Evolutionary conservation across 2,329 filamentous ascomycete genomes (phyloP), one percentile per base, ranked within the genome.

Genomic region (Stemphylium beticola): DNA sequence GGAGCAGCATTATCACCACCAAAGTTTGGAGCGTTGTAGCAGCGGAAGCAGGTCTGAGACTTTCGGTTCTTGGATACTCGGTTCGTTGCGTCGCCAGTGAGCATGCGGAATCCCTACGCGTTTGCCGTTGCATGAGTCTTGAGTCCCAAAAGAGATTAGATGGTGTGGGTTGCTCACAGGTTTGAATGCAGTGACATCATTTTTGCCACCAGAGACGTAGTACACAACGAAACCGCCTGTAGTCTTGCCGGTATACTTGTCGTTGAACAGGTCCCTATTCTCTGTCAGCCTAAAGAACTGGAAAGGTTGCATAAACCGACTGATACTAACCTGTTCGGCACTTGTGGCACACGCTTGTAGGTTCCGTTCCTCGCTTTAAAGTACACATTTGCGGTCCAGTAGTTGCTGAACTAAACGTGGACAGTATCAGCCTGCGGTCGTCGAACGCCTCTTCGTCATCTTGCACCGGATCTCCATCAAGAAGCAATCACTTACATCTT

Each of bases 21-120:
- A 52, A 66, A 71, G 71, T 81, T 80, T 31, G 77, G 76, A 3
- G 74, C 77, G 5, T 41, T 65, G 53, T 79, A 79, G 72, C 79
- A 81, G 62, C 79, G 79, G 45, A 78, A 78, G 72, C 78, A 80
- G 20, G 75, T 76, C 61, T 79, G 69, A 31, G 58, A 58, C 52
- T 71, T 72, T 33, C 48, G 37, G 32, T 51, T 57, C 17, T 58
- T 60, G 31, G 60, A 62, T 0, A 55, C 54, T n/a, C 68, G 67
- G 32, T 64, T 58, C 3, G 47, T 60, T 4, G 74, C 68, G 46
- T 80, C 77, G 4, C 78, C 78, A 1, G 76, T 71, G 11, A 80
- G 76, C 78, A 80, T 80, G 32, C 78, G 76, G 73, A 80, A 80
- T 2, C 78, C 77, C 75, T 78, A 29, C 74, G 78, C 79, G 38